phyloP scores from a whole-genome alignment of 768 basidiomycete species.

The Termitomyces sp. region DNA sequence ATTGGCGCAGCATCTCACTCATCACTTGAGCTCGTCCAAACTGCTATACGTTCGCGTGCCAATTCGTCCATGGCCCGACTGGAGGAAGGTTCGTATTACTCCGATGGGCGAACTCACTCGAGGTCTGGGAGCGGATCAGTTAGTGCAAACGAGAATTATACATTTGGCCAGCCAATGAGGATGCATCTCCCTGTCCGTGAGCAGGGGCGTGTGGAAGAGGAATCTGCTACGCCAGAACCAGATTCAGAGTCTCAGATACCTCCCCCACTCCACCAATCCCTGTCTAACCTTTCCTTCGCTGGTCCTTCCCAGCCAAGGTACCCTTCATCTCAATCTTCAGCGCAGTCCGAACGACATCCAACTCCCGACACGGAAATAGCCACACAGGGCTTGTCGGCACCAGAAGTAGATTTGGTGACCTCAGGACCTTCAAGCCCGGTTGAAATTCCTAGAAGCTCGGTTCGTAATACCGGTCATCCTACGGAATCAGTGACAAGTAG shows the following conservation, averaged over 20 bases:
- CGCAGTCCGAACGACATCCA: background rate
- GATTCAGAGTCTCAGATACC: constrained; percentile 7
- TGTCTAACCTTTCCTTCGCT: constrained; percentile 9
- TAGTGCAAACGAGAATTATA: constrained; percentile 59
- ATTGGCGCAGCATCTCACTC: constrained; percentile 57
- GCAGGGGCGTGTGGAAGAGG: constrained; percentile 18
- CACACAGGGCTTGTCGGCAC: background rate
- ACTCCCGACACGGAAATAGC: constrained; percentile 1
- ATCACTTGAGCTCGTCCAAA: constrained; percentile 52
- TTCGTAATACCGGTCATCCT: constrained; percentile 4
- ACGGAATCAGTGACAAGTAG: constrained; percentile 26
- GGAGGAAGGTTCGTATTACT: constrained; percentile 45
- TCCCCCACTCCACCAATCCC: constrained; percentile 13
- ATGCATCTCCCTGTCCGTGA: constrained; percentile 28
- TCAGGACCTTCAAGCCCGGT: constrained; percentile 19
- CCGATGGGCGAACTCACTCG: constrained; percentile 36
- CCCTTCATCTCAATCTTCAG: background rate
- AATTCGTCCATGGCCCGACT: constrained; percentile 68
- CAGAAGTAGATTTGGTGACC: constrained; percentile 6
- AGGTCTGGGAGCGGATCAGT: constrained; percentile 47
- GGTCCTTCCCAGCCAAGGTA: constrained; percentile 1
- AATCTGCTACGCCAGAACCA: background rate
- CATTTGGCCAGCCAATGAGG: constrained; percentile 61
- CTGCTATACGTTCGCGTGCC: constrained; percentile 43
- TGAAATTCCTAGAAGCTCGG: constrained; percentile 13